Conservation (phyloP, 768 basidiomycete species). For the Phlebiopsis gigantea region DNA sequence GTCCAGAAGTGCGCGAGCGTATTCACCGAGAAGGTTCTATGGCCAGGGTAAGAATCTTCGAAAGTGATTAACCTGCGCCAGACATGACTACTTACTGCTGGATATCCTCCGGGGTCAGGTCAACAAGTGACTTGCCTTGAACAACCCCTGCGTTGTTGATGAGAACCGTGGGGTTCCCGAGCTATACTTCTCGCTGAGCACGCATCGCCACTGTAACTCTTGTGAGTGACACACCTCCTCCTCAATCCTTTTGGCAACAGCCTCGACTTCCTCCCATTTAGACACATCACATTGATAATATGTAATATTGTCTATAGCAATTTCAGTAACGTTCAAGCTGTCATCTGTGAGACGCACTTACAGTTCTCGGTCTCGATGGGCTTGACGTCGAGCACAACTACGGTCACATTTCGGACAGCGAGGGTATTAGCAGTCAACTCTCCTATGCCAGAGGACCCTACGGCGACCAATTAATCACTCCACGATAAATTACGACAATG, state of each 20-base stretch:
- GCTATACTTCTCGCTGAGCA: constrained; percentile 47
- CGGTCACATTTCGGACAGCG: constrained; percentile 73
- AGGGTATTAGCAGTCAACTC: constrained; percentile 84
- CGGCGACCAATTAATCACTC: background rate
- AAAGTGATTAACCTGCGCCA: too few relatives aligned
- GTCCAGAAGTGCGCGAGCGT: constrained; percentile 88
- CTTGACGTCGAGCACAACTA: constrained; percentile 83
- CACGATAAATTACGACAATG: background rate
- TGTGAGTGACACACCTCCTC: constrained; percentile 55
- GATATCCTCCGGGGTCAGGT: constrained; percentile 73
- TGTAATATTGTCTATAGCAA: constrained; percentile 58
- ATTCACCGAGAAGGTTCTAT: constrained; percentile 92
- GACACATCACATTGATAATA: constrained; percentile 93
- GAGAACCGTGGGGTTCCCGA: constrained; percentile 84
- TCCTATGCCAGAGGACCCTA: constrained; percentile 87
- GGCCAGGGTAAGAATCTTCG: too few relatives aligned
- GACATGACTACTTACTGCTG: constrained; percentile 52
- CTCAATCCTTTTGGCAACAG: constrained; percentile 63
- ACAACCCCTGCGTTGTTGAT: constrained; percentile 96
- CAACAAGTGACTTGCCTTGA: constrained; percentile 82
- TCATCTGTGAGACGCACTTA: constrained; percentile 28
- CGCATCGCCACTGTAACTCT: background rate
- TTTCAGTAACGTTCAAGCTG: background rate
- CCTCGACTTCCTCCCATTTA: constrained; percentile 79
- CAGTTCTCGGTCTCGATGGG: constrained; percentile 74